Evolutionary conservation across 495 filamentous ascomycete species (phyloP).

Genomic region (Schizothecium vesticola): DNA sequence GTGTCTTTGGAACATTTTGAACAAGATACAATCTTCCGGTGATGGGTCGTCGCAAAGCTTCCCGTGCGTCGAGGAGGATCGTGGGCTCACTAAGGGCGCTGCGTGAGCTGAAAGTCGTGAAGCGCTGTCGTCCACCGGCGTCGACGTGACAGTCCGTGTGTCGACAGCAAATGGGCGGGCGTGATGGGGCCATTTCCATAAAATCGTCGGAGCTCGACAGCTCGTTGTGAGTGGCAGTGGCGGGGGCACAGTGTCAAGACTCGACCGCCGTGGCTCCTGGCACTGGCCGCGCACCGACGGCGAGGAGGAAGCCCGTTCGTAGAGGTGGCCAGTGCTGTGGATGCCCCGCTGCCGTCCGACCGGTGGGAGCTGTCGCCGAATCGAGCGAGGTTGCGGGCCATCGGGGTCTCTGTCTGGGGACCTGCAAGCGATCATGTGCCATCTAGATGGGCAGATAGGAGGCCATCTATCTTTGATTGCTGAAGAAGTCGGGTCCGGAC

Average conservation of each 20-base stretch:
- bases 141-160: not conserved
- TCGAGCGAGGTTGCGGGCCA: not conserved
- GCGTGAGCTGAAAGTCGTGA: not conserved
- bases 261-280: not conserved
- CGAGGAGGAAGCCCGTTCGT: not conserved
- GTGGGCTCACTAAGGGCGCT: not conserved
- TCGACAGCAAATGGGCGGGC: not conserved
- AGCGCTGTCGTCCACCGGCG: not conserved
- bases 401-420: not conserved
- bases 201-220: not conserved
- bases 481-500: not conserved
- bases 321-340: not conserved
- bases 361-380: not conserved
- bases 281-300: not conserved
- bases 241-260: not conserved
- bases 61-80: not conserved
- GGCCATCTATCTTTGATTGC: not conserved
- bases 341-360: not conserved
- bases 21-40: not conserved
- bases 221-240: not conserved
- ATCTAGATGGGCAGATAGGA: not conserved
- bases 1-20: not conserved
- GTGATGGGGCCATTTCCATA: not conserved
- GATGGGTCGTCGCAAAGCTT: not conserved
- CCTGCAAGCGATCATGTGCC: conserved; percentile 10